Percentiles rank a stretch among this genome's conserved stretches.
phyloP scores from a whole-genome alignment of 2,329 filamentous ascomycete species.

The Diaporthe amygdali region DNA sequence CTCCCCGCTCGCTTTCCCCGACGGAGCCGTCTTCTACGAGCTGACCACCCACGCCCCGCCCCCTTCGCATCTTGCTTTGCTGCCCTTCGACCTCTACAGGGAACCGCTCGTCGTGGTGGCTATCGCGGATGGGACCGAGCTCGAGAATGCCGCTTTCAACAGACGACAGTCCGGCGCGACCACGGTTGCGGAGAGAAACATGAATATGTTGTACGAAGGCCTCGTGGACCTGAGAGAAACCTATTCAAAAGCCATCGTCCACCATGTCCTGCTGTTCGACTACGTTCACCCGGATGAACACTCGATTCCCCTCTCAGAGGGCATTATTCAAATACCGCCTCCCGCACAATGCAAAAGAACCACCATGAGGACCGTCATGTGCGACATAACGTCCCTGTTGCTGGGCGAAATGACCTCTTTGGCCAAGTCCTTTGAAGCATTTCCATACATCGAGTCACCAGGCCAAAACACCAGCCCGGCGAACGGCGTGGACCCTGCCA shows the following conservation, averaged over 20 bases:
- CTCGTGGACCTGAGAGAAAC: slow-evolving; percentile 73
- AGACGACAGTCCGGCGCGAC: slow-evolving; percentile 60
- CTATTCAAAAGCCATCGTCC: slow-evolving; percentile 77
- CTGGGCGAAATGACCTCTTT: slow-evolving; percentile 78
- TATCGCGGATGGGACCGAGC: slow-evolving; percentile 80
- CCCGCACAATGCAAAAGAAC: slow-evolving; percentile 72
- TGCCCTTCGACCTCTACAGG: slow-evolving; percentile 89
- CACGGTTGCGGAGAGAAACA: slow-evolving; percentile 60
- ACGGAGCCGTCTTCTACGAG: slow-evolving; percentile 87
- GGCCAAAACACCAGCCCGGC: slow-evolving; percentile 52
- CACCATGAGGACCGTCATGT: slow-evolving; percentile 82
- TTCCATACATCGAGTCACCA: slow-evolving; percentile 80
- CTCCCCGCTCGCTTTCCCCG: slow-evolving; percentile 85
- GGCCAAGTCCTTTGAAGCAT: slow-evolving; percentile 73
- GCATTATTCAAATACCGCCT: slow-evolving; percentile 74
- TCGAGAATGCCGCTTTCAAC: slow-evolving; percentile 58
- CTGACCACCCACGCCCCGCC: slow-evolving; percentile 80
- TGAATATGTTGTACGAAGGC: slow-evolving; percentile 67
- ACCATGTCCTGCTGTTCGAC: slow-evolving; percentile 83
- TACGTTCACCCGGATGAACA: slow-evolving; percentile 56
- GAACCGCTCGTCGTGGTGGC: slow-evolving; percentile 85
- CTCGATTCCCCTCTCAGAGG: slow-evolving; percentile 65
- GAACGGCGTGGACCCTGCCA: slow-evolving; percentile 50
- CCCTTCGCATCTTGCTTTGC: slow-evolving; percentile 78
- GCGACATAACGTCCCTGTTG: slow-evolving; percentile 75